Base-by-base conservation (phyloP, 2,329 filamentous ascomycete species). In the Fusarium ramigenum region DNA sequence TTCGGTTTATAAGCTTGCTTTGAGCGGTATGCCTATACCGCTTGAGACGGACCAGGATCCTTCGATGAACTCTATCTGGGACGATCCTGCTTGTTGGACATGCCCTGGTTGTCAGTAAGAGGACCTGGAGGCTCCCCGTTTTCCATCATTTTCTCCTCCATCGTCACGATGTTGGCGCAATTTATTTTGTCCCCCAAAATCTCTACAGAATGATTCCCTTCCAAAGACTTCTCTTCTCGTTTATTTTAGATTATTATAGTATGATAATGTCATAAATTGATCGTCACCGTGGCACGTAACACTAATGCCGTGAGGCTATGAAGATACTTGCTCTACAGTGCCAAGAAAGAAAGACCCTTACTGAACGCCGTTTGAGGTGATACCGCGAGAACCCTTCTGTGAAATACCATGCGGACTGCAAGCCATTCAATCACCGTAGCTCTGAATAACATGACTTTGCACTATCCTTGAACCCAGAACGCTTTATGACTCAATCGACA, bases 41-140 rank as follows among this genome's bases (percentile, higher is more conserved):
- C 63, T 68, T 3, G 44, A 61, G 6, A 47, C 52, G 4, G 16
- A 18, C 4, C 4, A 28, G 21, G n/a, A 43, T 14, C 32, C 37
- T 2, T 49, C 62, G 0, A n/a, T 30, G 46, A 50, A 56, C 30
- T 44, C 36, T 7, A 15, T 61, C 2, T 68, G 65, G 66, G 68
- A 70, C 19, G 56, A 70, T 40, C 60, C 50, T 14, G 21, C 19
- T 1, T 66, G 66, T 32, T 70, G 56, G 11, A 43, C 16, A 14
- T 70, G 66, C 30, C 60, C 66, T 16, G 66, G 66, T 1, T 70
- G 68, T 19, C 2, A 58, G 23, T 58, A 23, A 25, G 15, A 37
- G 19, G 50, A 19, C 15, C 5, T 25, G 5, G 18, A 14, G 2
- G 9, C 23, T 4, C 10, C 9, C 9, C 4, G 0, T n/a, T 19